phyloP scores from a whole-genome alignment of 2,329 filamentous ascomycete species.

The Paecilomyces sp. region DNA sequence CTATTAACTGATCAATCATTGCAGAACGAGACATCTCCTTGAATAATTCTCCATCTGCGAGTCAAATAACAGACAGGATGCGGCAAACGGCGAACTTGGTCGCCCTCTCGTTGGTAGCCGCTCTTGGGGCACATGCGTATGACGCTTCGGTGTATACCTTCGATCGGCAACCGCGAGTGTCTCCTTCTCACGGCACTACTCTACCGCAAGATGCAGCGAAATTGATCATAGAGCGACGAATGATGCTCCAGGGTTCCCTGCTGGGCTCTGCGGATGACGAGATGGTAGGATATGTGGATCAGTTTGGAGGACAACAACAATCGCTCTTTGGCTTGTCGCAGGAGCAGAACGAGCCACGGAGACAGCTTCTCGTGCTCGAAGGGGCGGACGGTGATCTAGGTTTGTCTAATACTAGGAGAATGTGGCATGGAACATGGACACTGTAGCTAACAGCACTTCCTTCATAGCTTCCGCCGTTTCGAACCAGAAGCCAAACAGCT shows the following conservation, averaged over 20 bases:
- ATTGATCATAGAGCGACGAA: conserved; percentile 39
- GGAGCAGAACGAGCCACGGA: conserved; percentile 12
- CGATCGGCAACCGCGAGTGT: conserved; percentile 6
- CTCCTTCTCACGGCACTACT: conserved; percentile 1
- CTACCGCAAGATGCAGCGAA: conserved; percentile 26
- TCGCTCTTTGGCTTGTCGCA: conserved; percentile 43
- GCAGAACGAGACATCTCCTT: not conserved
- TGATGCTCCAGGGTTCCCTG: conserved; percentile 42
- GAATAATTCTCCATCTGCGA: not conserved
- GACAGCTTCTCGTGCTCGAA: conserved; percentile 40
- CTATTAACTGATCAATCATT: not conserved
- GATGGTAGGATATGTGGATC: conserved; percentile 52
- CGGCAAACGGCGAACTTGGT: conserved; percentile 18
- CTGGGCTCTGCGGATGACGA: conserved; percentile 36
- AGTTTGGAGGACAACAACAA: conserved; percentile 49
- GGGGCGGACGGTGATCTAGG: conserved; percentile 56
- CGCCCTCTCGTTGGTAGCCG: conserved; percentile 16
- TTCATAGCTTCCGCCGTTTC: conserved; percentile 10
- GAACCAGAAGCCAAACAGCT: conserved; percentile 5
- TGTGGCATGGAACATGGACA: not conserved
- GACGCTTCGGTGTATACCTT: conserved; percentile 29
- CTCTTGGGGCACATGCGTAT: conserved; percentile 19
- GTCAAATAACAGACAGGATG: conserved; percentile 14
- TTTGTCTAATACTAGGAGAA: conserved; percentile 39
- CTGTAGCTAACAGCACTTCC: not conserved